Evolutionary conservation across 2,329 filamentous ascomycete species (phyloP), one percentile per base, ranked within the genome.

Genomic region (Sclerotinia borealis): DNA sequence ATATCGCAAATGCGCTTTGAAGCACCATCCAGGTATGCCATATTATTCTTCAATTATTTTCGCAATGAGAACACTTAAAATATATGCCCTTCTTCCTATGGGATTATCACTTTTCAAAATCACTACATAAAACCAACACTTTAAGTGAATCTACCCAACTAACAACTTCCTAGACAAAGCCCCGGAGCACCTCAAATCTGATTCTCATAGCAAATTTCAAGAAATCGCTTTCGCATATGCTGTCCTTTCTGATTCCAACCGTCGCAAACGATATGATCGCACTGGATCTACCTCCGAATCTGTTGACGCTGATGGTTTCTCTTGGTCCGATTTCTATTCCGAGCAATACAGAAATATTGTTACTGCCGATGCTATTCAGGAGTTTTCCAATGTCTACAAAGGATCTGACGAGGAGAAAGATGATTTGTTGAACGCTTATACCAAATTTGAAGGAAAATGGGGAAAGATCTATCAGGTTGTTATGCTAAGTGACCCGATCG

Each of bases 161-260:
- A 64, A 67, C 64, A 48, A 48, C 49, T 36, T 51, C 29, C 13
- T 64, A 89, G 92, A 96, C 82, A 96, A 96, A 79, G 91, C 87
- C 4, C 69, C 85, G 19, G 80, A 84, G 1, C 81, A 86, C 27
- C 79, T 88, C 59, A 92, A 91, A 72, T 82, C 87, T 31, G 79
- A 83, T 48, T 93, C 95, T 2, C 88, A 96, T 70, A 81, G 82
- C 65, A 88, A 84, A 61, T 99, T 99, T 76, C 95, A 99, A 77
- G 82, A 89, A 70, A 87, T 99, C 70, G 93, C 93, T 29, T 93
- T 97, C 72, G 93, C 95, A 59, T 96, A 98, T 74, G 93, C 92
- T 39, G 85, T 99, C 56, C 89, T 99, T 41, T 96, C 91, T 37
- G 91, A 97, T 70, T 82, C 89, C 27, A 81, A 82, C 25, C 86